phyloP scores from a whole-genome alignment of 2,329 filamentous ascomycete species.

The Colletotrichum neosansevieriae region DNA sequence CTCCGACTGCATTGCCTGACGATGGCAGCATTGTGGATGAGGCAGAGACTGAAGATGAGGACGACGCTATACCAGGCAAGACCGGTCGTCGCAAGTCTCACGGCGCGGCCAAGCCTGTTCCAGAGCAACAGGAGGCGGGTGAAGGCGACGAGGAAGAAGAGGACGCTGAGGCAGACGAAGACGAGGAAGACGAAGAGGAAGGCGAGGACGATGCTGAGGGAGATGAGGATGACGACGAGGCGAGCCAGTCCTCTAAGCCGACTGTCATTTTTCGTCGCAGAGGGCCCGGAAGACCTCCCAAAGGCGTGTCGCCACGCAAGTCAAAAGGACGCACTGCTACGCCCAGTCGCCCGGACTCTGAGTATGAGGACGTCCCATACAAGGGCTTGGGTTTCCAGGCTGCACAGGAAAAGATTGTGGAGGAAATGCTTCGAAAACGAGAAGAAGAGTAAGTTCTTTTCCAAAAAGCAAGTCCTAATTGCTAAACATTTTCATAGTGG shows the following conservation, averaged over 20 bases:
- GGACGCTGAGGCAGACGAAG: constrained; percentile 44
- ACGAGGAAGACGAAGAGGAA: constrained; percentile 46
- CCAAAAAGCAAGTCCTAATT: neutral
- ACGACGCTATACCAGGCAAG: constrained; percentile 39
- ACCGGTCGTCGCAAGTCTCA: constrained; percentile 33
- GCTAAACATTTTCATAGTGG: constrained; percentile 59
- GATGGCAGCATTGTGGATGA: constrained; percentile 50
- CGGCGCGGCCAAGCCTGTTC: constrained; percentile 37
- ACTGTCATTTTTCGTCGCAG: constrained; percentile 56
- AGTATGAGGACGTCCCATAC: constrained; percentile 71
- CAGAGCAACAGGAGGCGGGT: constrained; percentile 47
- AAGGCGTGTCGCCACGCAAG: constrained; percentile 48
- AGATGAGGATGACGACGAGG: constrained; percentile 51
- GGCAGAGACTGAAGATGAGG: constrained; percentile 35
- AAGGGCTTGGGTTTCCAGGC: constrained; percentile 83
- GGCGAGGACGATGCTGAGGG: constrained; percentile 48
- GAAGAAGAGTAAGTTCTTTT: constrained; percentile 69
- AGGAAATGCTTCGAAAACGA: constrained; percentile 77
- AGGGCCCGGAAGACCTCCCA: constrained; percentile 51
- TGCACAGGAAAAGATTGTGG: constrained; percentile 87
- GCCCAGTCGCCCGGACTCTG: constrained; percentile 61
- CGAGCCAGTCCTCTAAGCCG: constrained; percentile 43
- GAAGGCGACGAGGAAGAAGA: constrained; percentile 45
- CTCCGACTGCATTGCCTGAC: constrained; percentile 79
- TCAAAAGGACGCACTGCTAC: constrained; percentile 49